phyloP scores from a whole-genome alignment of 208 protist genomes.

The Spongospora subterranea region DNA sequence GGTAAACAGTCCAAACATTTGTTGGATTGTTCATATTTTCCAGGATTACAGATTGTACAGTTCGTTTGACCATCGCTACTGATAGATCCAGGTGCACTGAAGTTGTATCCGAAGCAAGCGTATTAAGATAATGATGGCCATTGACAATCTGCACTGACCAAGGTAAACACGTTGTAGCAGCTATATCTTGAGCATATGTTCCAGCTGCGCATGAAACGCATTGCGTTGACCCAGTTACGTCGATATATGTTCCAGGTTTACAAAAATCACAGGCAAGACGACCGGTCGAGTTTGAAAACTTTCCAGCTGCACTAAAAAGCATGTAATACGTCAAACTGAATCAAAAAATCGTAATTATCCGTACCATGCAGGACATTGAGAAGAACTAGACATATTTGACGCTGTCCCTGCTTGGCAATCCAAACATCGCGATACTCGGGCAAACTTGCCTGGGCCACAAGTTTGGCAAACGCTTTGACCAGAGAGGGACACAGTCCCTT shows the following conservation, averaged over 20 bases:
- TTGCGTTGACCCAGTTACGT: neutral
- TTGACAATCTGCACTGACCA: neutral
- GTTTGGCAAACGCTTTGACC: neutral
- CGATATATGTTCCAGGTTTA: neutral
- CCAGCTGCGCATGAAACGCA: neutral
- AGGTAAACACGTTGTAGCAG: neutral
- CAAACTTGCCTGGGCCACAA: neutral
- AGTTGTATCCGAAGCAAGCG: no score
- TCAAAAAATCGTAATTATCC: neutral
- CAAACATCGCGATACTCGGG: neutral
- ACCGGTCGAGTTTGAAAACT: neutral
- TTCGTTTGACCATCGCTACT: no score
- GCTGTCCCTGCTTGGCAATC: neutral
- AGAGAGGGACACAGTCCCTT: neutral
- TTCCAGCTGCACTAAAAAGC: neutral
- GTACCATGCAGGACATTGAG: neutral
- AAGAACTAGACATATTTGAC: neutral
- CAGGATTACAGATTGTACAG: no score
- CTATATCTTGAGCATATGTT: neutral
- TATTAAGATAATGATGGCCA: neutral
- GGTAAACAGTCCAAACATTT: neutral
- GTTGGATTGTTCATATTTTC: neutral
- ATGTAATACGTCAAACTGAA: neutral
- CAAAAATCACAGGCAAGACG: neutral
- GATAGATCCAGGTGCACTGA: no score